Evolutionary conservation across 306 rosid species (phyloP).

Genomic region (Fragaria iinumae): DNA sequence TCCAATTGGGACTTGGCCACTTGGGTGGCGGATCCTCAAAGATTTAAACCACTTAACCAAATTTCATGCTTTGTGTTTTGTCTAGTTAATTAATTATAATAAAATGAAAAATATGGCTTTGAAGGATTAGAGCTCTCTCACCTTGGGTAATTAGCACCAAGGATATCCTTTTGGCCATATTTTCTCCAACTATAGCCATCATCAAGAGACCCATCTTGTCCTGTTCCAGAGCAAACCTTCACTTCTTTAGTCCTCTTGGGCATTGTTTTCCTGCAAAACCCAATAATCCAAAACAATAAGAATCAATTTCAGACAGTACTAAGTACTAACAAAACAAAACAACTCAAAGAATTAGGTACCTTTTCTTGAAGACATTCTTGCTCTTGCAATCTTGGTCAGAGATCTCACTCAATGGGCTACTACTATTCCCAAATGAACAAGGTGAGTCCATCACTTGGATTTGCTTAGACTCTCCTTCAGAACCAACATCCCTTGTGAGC

Average conservation of each 20-base stretch:
- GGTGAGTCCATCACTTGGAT: conserved; percentile 29
- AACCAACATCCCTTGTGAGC: conserved; percentile 28
- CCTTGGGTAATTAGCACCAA: conserved; percentile 81
- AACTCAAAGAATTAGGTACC: conserved; percentile 30
- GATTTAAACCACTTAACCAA: not conserved
- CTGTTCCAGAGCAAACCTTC: conserved; percentile 44
- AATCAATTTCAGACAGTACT: not conserved
- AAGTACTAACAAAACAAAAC: too few relatives aligned
- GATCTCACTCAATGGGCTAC: conserved; percentile 45
- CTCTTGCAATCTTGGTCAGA: conserved; percentile 39
- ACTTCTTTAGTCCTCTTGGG: conserved; percentile 55
- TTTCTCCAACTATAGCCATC: conserved; percentile 94
- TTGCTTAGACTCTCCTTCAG: conserved; percentile 26
- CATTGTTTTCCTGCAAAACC: conserved; percentile 49
- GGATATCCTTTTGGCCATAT: conserved; percentile 89
- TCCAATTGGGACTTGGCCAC: not conserved
- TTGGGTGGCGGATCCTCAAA: not conserved
- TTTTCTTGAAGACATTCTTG: conserved; percentile 57
- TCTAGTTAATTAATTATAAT: not conserved
- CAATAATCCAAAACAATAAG: conserved; percentile 20
- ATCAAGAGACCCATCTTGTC: conserved; percentile 40
- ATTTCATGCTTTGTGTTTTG: not conserved
- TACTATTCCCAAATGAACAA: conserved; percentile 31
- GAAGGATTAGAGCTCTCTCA: conserved; percentile 19
- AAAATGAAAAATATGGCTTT: not conserved